Conservation (phyloP, 1,284 basidiomycete genomes). For the Ganoderma lingzhi region DNA sequence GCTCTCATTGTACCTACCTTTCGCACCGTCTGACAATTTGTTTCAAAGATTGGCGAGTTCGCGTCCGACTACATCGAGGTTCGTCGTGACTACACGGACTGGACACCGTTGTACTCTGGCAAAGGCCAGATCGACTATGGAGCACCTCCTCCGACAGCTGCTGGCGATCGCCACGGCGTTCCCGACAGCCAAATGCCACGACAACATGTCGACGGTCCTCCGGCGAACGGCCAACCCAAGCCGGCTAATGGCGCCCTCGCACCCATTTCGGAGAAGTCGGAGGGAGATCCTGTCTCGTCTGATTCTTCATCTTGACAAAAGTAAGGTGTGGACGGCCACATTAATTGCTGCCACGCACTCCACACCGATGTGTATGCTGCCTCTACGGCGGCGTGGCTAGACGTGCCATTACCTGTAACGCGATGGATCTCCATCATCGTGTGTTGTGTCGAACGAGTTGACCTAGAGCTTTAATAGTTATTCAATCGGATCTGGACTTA, state of each 20-base stretch:
- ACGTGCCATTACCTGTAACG: neutral
- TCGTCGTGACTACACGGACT: constrained; percentile 72
- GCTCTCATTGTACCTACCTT: neutral
- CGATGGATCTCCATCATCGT: neutral
- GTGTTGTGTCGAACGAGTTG: neutral
- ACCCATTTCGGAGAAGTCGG: constrained; percentile 31
- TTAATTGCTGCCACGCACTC: neutral
- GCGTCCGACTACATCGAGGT: constrained; percentile 82
- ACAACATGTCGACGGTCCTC: neutral
- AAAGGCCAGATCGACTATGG: constrained; percentile 30
- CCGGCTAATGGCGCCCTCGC: constrained; percentile 13
- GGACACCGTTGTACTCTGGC: constrained; percentile 47
- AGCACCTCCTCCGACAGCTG: constrained; percentile 40
- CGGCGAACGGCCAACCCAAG: constrained; percentile 12
- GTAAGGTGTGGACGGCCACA: neutral
- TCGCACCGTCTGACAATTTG: neutral
- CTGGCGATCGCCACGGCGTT: constrained; percentile 57
- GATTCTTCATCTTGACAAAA: neutral
- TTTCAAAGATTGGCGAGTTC: constrained; percentile 76
- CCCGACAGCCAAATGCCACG: constrained; percentile 41
- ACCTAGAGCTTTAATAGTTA: neutral
- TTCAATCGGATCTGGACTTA: neutral
- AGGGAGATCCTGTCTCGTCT: constrained; percentile 4
- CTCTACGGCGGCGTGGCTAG: neutral
- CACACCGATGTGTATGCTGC: neutral